Conservation (phyloP, 2,329 filamentous ascomycete species). For the Tolypocladium tundrense region DNA sequence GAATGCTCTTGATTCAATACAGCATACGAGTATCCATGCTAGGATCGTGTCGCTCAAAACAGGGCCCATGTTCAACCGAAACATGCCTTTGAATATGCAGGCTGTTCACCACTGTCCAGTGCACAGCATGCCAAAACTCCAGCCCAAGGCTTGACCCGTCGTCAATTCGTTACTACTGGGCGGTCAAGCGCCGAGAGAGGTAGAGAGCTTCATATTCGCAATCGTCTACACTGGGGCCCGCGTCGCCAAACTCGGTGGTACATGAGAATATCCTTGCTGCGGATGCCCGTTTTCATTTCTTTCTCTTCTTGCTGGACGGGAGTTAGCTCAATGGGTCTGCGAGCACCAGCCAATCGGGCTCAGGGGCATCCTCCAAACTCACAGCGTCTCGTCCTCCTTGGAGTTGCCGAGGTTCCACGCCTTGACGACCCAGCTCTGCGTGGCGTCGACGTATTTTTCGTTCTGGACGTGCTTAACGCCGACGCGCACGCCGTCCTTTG, state of each 20-base stretch:
- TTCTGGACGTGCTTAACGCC: slow-evolving; percentile 57
- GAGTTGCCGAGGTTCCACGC: slow-evolving; percentile 48
- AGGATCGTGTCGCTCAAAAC: not conserved
- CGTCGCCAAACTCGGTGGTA: not conserved
- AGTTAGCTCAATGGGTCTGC: not conserved
- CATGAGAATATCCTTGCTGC: not conserved
- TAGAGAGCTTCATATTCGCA: not conserved
- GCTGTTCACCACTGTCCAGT: not conserved
- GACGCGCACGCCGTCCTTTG: slow-evolving; percentile 63
- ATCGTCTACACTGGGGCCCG: not conserved
- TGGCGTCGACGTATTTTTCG: slow-evolving; percentile 64
- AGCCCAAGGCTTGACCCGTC: not conserved
- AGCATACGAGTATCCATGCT: not conserved
- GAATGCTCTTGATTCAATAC: too few species aligned
- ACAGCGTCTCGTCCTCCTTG: slow-evolving; percentile 11
- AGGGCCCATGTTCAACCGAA: not conserved
- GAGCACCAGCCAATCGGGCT: not conserved
- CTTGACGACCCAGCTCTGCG: slow-evolving; percentile 58
- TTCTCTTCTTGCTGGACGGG: slow-evolving; percentile 4
- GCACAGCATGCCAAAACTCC: not conserved
- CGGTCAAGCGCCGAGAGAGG: not conserved
- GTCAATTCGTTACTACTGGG: not conserved
- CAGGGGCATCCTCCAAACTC: not conserved
- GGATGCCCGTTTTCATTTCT: slow-evolving; percentile 1
- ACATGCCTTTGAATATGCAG: not conserved